Percentiles rank a stretch among this genome's conserved stretches.
Conservation (phyloP, 1,284 basidiomycete species). For the Ganoderma lingzhi region DNA sequence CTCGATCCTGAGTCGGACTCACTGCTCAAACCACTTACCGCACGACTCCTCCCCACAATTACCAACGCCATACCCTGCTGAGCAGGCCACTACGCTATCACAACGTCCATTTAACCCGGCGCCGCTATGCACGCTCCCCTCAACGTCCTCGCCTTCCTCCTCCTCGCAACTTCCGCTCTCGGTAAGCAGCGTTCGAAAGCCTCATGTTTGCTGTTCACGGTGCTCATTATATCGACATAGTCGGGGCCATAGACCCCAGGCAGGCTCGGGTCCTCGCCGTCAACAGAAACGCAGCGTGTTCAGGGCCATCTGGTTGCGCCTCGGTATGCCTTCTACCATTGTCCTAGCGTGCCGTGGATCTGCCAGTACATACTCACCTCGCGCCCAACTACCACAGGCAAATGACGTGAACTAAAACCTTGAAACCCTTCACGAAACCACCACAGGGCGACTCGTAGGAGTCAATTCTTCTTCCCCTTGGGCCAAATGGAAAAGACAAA, state of each 20-base stretch:
- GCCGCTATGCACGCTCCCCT: constrained; percentile 2
- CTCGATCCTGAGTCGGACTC: background rate
- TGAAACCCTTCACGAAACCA: background rate
- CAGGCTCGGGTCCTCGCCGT: background rate
- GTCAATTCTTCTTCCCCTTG: background rate
- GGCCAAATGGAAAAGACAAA: background rate
- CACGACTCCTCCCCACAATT: background rate
- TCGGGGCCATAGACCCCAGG: background rate
- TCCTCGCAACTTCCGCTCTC: background rate
- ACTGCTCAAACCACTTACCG: background rate
- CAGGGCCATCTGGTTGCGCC: constrained; percentile 1
- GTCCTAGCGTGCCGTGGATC: background rate
- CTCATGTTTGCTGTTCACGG: background rate
- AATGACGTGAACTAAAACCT: background rate
- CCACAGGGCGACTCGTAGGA: constrained; percentile 2
- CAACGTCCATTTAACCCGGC: too few relatives aligned
- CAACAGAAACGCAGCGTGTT: constrained; percentile 5
- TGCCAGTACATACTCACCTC: background rate
- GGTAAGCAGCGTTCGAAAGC: background rate
- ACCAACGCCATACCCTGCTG: background rate
- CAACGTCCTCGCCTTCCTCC: constrained; percentile 7
- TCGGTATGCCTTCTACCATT: background rate
- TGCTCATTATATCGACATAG: background rate
- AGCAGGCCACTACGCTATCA: background rate
- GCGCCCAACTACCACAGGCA: background rate